These are phyloP conservation scores for Phytophthora podocarpi DNA, from an alignment of 352 stramenopile species.

Conservation along the genomic window DNA sequence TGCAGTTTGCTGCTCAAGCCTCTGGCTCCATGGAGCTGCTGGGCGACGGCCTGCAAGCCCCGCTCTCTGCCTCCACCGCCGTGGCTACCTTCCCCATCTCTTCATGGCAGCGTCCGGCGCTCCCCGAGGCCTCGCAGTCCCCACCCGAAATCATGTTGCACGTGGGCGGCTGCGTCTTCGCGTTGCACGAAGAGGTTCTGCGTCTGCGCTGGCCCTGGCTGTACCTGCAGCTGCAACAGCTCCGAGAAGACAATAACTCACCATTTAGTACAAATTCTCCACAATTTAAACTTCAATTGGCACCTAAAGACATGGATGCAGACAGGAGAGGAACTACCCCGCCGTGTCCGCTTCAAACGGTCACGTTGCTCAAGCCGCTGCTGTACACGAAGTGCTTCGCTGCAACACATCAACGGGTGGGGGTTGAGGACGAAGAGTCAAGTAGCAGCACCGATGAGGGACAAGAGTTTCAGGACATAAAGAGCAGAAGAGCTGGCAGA, in stretches of 20 bases:
- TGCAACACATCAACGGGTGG: conserved; percentile 4
- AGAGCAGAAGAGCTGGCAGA: not conserved
- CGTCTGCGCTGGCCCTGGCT: conserved; percentile 40
- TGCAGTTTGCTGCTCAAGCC: too few species aligned
- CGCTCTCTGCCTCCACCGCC: conserved; percentile 1
- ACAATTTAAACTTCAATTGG: conserved; percentile 19
- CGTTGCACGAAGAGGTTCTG: conserved; percentile 39
- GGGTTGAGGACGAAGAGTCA: not conserved
- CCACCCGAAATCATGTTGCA: conserved; percentile 51
- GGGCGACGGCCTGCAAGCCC: not conserved
- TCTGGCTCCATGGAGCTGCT: conserved; percentile 9
- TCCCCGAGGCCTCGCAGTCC: conserved; percentile 5
- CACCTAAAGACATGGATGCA: not conserved
- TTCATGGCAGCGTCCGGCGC: conserved; percentile 8
- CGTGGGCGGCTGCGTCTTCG: conserved; percentile 55
- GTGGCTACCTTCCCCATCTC: not conserved
- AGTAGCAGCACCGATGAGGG: conserved; percentile 6
- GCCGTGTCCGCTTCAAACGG: conserved; percentile 22
- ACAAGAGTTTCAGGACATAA: not conserved
- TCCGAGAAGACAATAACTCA: conserved; percentile 15
- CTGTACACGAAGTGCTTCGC: conserved; percentile 22
- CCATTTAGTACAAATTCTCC: not conserved
- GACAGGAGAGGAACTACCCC: not conserved
- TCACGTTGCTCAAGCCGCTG: conserved; percentile 25
- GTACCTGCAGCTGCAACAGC: conserved; percentile 25